Base-by-base conservation (phyloP, 2,329 filamentous ascomycete species). In the Drechslerella stenobrocha region DNA sequence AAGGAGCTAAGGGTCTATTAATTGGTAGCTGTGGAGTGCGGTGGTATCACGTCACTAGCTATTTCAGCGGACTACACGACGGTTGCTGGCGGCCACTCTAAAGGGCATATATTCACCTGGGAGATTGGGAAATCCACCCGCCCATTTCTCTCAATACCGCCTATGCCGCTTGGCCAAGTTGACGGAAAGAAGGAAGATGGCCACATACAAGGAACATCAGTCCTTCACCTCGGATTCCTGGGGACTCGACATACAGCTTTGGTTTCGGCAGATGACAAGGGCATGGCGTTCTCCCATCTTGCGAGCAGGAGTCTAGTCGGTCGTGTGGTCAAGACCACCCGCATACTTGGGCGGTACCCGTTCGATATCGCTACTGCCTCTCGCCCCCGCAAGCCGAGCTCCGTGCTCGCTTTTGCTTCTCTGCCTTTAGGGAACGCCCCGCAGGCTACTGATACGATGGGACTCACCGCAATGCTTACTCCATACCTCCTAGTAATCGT, bases 211-310 rank as follows among this genome's bases (percentile, higher is more conserved):
- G 87, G 87, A 66, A 84, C 86, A 28, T 83, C 89, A 2, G 84
- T 98, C 44, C 84, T 93, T 4, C 91, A 98, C 76, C 78, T 98
- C n/a, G 93, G 92, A 0, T 98, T 98, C 75, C 80, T 98, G 3
- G 93, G 92, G 5, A 96, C 89, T 2, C 83, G 95, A 64, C 91
- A 93, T 73, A 98, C 93, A 11, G 93, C 95, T 2, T 80, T 98
- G 3, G 91, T 97, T 8, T 98, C 93, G 2, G 93, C 93, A 1
- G 91, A 98, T 76, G 89, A 95, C 73, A 84, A 84, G 48, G 93
- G 95, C 18, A 98, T 98, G 95, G 92, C 93, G 0, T 98, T 98
- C 76, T 96, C 93, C 2, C 95, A 98, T 77, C 82, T 98, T 7
- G 95, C 93, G 7, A 95, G 90, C 7, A 83, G 95, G 73, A 95